Percentiles rank a stretch among this genome's conserved stretches.
phyloP scores from a whole-genome alignment of 345 rosid genomes.

The Citrus trifoliata region DNA sequence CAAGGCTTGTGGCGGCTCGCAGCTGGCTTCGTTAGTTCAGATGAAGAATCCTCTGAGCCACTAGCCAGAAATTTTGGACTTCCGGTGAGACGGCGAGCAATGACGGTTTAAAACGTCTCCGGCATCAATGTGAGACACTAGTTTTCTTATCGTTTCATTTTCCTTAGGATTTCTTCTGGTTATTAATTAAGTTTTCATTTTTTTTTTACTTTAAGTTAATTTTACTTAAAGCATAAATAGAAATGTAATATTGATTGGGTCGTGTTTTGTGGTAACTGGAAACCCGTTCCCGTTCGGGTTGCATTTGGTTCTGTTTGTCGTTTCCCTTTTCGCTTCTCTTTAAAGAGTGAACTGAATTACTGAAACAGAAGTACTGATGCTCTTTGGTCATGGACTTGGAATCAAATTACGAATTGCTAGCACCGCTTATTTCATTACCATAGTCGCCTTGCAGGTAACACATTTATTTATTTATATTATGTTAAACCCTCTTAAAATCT shows the following conservation, averaged over 20 bases:
- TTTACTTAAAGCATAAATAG: too few relatives aligned
- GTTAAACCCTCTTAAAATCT: conserved; percentile 9
- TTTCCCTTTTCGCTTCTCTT: neutral
- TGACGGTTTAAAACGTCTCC: neutral
- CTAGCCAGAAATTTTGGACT: neutral
- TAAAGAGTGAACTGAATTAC: neutral
- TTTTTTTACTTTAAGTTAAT: neutral
- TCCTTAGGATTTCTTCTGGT: neutral
- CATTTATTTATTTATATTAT: neutral
- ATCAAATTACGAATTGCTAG: conserved; percentile 46
- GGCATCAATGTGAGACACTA: neutral
- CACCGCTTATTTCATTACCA: conserved; percentile 66
- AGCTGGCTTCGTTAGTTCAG: neutral
- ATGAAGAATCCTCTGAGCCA: neutral
- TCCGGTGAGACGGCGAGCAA: neutral
- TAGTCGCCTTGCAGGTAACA: conserved; percentile 78
- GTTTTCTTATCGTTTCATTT: neutral
- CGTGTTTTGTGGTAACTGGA: neutral
- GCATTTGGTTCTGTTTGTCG: neutral
- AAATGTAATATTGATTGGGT: neutral
- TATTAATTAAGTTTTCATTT: neutral
- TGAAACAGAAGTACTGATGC: neutral
- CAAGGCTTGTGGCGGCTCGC: too few relatives aligned
- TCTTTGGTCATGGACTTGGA: conserved; percentile 45
- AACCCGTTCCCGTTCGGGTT: neutral